Conservation (phyloP, 345 rosid genomes). For the Citrus maxima region DNA sequence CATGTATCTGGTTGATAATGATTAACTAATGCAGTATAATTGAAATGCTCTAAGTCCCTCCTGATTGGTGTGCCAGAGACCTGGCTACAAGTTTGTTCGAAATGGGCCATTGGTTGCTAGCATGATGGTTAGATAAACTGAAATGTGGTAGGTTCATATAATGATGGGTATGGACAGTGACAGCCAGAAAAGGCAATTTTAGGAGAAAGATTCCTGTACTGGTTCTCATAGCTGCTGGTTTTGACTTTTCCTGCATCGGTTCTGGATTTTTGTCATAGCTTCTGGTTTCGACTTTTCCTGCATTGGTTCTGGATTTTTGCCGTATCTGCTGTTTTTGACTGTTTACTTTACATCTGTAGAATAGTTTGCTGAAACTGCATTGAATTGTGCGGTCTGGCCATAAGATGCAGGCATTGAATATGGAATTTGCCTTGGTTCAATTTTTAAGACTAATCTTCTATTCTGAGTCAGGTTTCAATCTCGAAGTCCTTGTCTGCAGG, state of each 20-base stretch:
- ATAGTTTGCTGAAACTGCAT: conserved; percentile 15
- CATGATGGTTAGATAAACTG: background rate
- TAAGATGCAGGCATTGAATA: background rate
- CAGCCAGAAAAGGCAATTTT: background rate
- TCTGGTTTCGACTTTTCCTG: background rate
- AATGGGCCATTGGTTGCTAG: background rate
- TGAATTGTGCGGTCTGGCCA: conserved; percentile 2
- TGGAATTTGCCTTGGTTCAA: background rate
- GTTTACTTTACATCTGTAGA: background rate
- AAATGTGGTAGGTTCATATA: background rate
- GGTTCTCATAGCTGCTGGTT: background rate
- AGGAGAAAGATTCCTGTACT: background rate
- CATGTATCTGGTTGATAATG: background rate
- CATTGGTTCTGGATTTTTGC: background rate
- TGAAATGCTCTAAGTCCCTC: background rate
- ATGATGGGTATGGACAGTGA: background rate
- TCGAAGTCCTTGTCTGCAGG: conserved; percentile 42
- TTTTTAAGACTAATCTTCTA: background rate
- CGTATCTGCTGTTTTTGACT: background rate
- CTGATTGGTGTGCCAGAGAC: background rate
- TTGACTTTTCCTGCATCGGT: background rate
- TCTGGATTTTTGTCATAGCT: background rate
- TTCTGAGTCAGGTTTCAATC: conserved; percentile 39
- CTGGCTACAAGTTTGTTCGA: background rate
- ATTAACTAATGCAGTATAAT: background rate